Evolutionary conservation across 768 basidiomycete species (phyloP).

Genomic region (Mycena pura): DNA sequence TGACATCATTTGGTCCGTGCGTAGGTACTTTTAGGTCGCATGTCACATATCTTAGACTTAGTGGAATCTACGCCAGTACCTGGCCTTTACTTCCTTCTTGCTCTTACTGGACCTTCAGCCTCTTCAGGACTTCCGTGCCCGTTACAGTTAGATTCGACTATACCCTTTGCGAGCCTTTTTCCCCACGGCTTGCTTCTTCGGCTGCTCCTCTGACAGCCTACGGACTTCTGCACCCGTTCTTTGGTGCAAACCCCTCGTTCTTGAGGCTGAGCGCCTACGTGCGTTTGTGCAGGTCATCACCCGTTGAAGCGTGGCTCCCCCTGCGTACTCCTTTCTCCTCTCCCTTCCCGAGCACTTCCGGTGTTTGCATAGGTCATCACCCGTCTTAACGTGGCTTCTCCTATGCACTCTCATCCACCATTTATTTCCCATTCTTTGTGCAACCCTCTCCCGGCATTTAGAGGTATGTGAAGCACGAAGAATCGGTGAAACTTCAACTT

Average conservation of each 20-base stretch:
- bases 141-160: too few relatives aligned
- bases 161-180: too few relatives aligned
- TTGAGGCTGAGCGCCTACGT: conserved; percentile 4
- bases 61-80: too few relatives aligned
- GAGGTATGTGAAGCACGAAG: conserved; percentile 11
- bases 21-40: too few relatives aligned
- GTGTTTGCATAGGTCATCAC: conserved; percentile 8
- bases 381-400: conserved; percentile 4
- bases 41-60: too few relatives aligned
- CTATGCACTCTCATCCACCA: conserved; percentile 4
- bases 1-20: too few relatives aligned
- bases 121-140: too few relatives aligned
- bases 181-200: too few relatives aligned
- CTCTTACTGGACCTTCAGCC: too few relatives aligned
- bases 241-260: not conserved
- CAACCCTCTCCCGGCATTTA: conserved; percentile 7
- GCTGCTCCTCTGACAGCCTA: too few relatives aligned
- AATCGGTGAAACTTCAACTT: not conserved
- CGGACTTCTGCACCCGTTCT: too few relatives aligned
- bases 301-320: conserved; percentile 5
- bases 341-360: not conserved
- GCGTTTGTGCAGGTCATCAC: conserved; percentile 8
- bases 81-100: too few relatives aligned
- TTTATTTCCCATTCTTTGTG: not conserved
- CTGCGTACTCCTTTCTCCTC: not conserved